phyloP scores from a whole-genome alignment of 257 asterid genomes.

The Capsicum baccatum region DNA sequence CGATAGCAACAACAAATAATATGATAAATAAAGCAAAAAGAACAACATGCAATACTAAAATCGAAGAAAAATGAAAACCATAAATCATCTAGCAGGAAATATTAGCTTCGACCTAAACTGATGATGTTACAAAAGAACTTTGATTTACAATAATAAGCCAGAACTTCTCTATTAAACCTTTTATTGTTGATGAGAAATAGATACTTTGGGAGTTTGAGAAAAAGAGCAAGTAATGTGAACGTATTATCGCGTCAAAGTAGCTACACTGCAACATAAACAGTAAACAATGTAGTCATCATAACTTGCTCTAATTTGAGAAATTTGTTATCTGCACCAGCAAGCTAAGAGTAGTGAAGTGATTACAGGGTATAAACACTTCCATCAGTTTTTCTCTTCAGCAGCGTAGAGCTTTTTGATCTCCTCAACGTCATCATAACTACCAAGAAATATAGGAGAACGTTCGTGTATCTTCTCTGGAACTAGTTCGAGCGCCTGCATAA shows the following conservation, averaged over 20 bases:
- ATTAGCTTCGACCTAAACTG: background rate
- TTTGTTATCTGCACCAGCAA: conserved; percentile 11
- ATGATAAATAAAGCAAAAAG: too few relatives aligned
- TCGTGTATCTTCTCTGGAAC: conserved; percentile 87
- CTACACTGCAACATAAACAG: conserved; percentile 2
- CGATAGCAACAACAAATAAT: too few relatives aligned
- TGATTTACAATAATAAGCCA: background rate
- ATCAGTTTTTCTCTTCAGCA: conserved; percentile 58
- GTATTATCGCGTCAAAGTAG: background rate
- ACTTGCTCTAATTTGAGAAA: conserved; percentile 21
- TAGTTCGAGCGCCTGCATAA: conserved; percentile 79
- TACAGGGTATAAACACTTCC: conserved; percentile 7
- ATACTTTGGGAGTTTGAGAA: background rate
- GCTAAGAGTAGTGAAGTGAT: background rate
- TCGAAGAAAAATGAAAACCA: background rate
- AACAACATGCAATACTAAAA: too few relatives aligned
- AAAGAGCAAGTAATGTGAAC: conserved; percentile 8
- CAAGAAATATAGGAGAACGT: conserved; percentile 91
- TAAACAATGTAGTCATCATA: background rate
- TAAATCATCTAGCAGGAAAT: background rate
- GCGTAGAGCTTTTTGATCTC: conserved; percentile 87
- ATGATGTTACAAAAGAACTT: background rate
- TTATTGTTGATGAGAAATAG: conserved; percentile 11
- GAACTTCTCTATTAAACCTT: conserved; percentile 1
- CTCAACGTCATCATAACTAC: conserved; percentile 93